phyloP scores from a whole-genome alignment of 305 asterid species.

The Solanum hybrid region DNA sequence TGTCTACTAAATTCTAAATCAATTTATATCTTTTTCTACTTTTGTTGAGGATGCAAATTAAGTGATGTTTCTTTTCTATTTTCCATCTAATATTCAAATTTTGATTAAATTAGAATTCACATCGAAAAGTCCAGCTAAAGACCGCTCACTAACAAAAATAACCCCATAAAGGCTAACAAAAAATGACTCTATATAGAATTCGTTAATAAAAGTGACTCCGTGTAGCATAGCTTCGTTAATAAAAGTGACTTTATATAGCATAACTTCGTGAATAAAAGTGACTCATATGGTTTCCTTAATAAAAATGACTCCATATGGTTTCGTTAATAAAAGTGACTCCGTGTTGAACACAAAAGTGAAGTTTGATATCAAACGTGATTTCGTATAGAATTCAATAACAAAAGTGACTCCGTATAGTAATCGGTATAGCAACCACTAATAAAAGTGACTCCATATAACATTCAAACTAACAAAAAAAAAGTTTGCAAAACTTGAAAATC shows the following conservation, averaged over 20 bases:
- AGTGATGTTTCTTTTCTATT: neutral
- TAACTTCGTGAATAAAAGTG: neutral
- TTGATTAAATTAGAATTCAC: neutral
- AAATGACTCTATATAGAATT: neutral
- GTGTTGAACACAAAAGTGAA: no score
- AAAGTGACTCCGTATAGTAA: neutral
- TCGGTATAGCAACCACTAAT: no score
- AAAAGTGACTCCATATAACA: neutral
- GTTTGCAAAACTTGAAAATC: no score
- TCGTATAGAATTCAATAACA: neutral
- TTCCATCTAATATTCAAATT: neutral
- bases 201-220: neutral
- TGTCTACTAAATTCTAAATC: neutral
- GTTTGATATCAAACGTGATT: no score
- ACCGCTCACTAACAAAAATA: no score
- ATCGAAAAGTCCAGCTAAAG: fast-evolving
- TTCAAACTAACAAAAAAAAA: neutral
- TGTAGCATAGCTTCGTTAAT: no score
- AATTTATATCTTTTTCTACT: neutral
- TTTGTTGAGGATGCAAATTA: neutral
- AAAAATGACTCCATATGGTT: no score
- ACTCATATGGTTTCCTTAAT: neutral
- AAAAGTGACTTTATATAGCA: no score
- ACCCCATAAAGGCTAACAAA: neutral
- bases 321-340: no score